phyloP scores from a whole-genome alignment of 768 basidiomycete species.

The Phylloporus sp. region DNA sequence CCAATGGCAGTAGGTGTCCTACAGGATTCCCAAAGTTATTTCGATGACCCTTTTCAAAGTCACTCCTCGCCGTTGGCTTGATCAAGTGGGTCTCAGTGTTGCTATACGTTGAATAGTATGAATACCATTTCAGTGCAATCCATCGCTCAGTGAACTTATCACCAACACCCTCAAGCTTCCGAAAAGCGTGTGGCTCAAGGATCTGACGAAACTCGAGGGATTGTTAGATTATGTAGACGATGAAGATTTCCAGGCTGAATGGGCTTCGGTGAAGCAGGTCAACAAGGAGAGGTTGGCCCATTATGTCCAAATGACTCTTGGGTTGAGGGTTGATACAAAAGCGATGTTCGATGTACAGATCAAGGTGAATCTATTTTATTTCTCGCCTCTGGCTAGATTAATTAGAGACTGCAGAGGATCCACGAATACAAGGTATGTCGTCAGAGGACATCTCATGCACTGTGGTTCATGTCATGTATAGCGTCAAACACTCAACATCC shows the following conservation, averaged over 20 bases:
- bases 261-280: slow-evolving; percentile 80
- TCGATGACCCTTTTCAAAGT: slow-evolving; percentile 38
- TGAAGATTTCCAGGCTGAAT: slow-evolving; percentile 69
- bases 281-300: slow-evolving; percentile 90
- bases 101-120: neutral
- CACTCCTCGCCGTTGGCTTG: slow-evolving; percentile 91
- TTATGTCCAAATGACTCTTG: slow-evolving; percentile 67
- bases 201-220: slow-evolving; percentile 74
- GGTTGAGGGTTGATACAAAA: slow-evolving; percentile 64
- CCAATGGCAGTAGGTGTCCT: slow-evolving; percentile 76
- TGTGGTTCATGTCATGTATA: slow-evolving; percentile 26
- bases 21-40: neutral
- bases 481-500: slow-evolving; percentile 93
- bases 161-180: slow-evolving; percentile 73
- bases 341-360: slow-evolving; percentile 93
- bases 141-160: slow-evolving; percentile 79
- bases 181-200: slow-evolving; percentile 80
- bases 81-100: slow-evolving; percentile 46
- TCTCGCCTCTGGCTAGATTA: neutral
- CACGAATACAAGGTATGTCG: slow-evolving; percentile 83
- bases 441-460: neutral
- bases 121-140: slow-evolving; percentile 67
- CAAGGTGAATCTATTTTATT: slow-evolving; percentile 43
- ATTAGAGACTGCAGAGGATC: slow-evolving; percentile 51
- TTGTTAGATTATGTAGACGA: slow-evolving; percentile 71